Conservation (phyloP, 1,284 basidiomycete genomes). For the Mycena citricolor region DNA sequence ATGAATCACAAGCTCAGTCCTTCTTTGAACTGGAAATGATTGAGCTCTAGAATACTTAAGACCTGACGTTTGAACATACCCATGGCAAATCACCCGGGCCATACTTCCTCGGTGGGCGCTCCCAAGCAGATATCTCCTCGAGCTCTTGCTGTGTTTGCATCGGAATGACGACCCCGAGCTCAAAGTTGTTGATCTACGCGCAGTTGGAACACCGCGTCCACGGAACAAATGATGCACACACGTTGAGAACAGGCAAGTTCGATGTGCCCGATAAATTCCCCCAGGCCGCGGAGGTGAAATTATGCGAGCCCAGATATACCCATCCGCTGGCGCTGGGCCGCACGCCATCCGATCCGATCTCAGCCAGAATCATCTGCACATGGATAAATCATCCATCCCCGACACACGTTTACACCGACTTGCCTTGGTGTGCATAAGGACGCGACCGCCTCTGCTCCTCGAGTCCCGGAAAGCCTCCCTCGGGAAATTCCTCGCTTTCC, state of each 20-base stretch:
- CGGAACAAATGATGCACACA: slow-evolving; percentile 34
- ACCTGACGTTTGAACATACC: slow-evolving; percentile 46
- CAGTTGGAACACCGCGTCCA: neutral
- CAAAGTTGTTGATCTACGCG: slow-evolving; percentile 70
- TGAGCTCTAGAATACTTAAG: too few relatives aligned
- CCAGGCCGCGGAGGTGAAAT: slow-evolving; percentile 83
- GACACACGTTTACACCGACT: too few relatives aligned
- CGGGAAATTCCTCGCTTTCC: slow-evolving; percentile 71
- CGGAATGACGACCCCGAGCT: slow-evolving; percentile 70
- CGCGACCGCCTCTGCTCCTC: slow-evolving; percentile 65
- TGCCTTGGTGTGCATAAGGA: slow-evolving; percentile 84
- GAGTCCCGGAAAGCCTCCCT: slow-evolving; percentile 66
- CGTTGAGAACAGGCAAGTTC: slow-evolving; percentile 70
- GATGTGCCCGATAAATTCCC: slow-evolving; percentile 71
- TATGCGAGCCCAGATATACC: slow-evolving; percentile 80
- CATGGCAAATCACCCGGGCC: slow-evolving; percentile 59
- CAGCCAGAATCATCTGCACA: too few relatives aligned
- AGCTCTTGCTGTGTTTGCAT: slow-evolving; percentile 51
- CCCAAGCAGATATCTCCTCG: slow-evolving; percentile 58
- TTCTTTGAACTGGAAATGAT: too few relatives aligned
- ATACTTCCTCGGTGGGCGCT: slow-evolving; percentile 70
- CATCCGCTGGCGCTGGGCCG: slow-evolving; percentile 51
- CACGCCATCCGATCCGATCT: too few relatives aligned
- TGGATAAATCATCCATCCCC: slow-evolving; percentile 10
- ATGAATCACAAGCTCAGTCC: too few relatives aligned